Evolutionary conservation across 2,329 filamentous ascomycete genomes (phyloP).

Genomic region (Fonsecaea monophora): DNA sequence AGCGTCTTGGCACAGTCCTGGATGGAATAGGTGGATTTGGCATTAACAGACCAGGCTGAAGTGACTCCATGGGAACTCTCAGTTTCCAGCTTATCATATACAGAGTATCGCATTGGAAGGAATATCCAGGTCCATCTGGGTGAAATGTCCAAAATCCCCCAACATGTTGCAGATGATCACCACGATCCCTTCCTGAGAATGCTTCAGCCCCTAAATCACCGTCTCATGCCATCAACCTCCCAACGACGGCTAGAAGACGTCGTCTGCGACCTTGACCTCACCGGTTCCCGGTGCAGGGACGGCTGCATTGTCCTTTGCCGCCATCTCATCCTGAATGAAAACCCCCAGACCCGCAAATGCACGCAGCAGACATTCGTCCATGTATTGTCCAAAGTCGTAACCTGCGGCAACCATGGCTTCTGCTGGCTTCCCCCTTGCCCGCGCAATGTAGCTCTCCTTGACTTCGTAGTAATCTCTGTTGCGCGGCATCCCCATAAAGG

Average conservation of each 20-base stretch:
- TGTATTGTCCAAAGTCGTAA: conserved; percentile 83
- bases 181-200: background rate
- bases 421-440: conserved; percentile 68
- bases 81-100: too few species aligned
- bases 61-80: too few species aligned
- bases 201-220: background rate
- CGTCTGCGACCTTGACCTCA: conserved; percentile 6
- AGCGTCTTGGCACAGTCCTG: background rate
- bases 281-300: conserved; percentile 21
- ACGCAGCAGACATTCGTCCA: conserved; percentile 79
- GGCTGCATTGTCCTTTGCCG: conserved; percentile 27
- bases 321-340: conserved; percentile 77
- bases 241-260: conserved; percentile 22
- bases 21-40: too few species aligned
- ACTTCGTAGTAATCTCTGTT: conserved; percentile 73
- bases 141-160: background rate
- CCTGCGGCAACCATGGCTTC: conserved; percentile 76
- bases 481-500: conserved; percentile 78
- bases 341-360: conserved; percentile 89
- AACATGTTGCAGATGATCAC: background rate
- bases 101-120: background rate
- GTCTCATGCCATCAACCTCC: background rate
- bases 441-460: conserved; percentile 73
- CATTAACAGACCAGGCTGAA: too few species aligned
- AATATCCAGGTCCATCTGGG: background rate